A percentile compares a stretch with the other conserved stretches of the same genome.
Conservation (phyloP, 768 basidiomycete genomes). For the Pluteus cervinus region DNA sequence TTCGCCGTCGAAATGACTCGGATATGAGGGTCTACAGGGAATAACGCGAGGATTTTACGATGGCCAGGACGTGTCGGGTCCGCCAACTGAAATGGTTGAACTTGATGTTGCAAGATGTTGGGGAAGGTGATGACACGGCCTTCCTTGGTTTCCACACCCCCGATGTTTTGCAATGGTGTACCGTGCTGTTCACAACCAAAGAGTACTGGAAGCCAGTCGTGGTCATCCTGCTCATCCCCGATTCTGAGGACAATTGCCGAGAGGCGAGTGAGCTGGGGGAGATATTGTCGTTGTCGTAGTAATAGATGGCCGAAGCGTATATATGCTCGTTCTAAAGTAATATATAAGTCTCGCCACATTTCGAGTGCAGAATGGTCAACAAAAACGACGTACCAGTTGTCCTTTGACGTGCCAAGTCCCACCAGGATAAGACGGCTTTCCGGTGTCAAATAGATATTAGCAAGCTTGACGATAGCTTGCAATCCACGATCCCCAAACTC, state of each 20-base stretch:
- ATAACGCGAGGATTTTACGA: conserved; percentile 28
- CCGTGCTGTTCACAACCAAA: conserved; percentile 11
- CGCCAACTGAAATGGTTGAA: conserved; percentile 22
- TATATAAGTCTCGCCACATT: neutral
- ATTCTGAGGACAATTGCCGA: conserved; percentile 18
- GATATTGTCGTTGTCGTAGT: conserved; percentile 22
- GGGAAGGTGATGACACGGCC: conserved; percentile 27
- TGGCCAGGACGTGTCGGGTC: conserved; percentile 26
- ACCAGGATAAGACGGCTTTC: conserved; percentile 28
- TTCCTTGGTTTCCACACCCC: conserved; percentile 15
- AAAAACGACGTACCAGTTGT: conserved; percentile 8
- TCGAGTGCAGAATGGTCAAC: neutral
- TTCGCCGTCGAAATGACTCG: conserved; percentile 17
- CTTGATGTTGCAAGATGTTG: conserved; percentile 25
- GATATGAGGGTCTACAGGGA: conserved; percentile 25
- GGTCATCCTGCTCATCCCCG: conserved; percentile 7
- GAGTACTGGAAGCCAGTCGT: conserved; percentile 13
- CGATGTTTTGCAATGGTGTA: conserved; percentile 14
- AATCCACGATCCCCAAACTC: conserved; percentile 10
- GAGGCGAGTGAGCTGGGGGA: conserved; percentile 20
- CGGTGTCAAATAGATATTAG: conserved; percentile 27
- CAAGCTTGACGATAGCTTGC: conserved; percentile 27
- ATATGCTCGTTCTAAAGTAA: conserved; percentile 16
- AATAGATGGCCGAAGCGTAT: conserved; percentile 17
- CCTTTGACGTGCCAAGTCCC: conserved; percentile 36